Evolutionary conservation across 148 eudicot genomes (phyloP).

Genomic region (Dysphania ambrosioides): DNA sequence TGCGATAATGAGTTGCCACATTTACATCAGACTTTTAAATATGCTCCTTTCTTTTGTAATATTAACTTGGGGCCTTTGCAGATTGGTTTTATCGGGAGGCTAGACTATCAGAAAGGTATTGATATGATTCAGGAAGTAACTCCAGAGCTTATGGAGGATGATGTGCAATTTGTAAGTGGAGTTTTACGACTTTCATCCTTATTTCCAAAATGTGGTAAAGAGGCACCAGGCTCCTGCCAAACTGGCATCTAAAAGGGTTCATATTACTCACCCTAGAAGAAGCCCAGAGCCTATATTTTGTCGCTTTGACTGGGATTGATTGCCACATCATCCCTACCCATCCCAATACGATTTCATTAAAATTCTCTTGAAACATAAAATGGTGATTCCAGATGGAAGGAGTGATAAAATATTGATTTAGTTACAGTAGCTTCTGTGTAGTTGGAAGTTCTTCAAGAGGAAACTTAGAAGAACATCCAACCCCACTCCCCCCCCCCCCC

Average conservation of each 20-base stretch:
- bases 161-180: slow-evolving; percentile 89
- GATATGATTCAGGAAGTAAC: slow-evolving; percentile 70
- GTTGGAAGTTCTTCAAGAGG: not conserved
- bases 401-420: not conserved
- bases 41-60: not conserved
- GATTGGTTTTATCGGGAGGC: slow-evolving; percentile 97
- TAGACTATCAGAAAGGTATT: slow-evolving; percentile 93
- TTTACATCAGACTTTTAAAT: not conserved
- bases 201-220: not conserved
- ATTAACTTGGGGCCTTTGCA: slow-evolving; percentile 21
- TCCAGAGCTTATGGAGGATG: slow-evolving; percentile 76
- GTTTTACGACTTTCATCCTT: not conserved
- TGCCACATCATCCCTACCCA: not conserved
- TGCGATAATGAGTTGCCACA: slow-evolving; percentile 29
- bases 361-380: not conserved
- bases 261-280: not conserved
- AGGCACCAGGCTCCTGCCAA: not conserved
- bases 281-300: not conserved
- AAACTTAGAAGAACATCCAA: not conserved
- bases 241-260: not conserved
- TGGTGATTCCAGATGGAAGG: not conserved
- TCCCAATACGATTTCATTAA: not conserved
- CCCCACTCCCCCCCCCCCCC: not conserved
- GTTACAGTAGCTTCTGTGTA: not conserved
- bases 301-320: not conserved